These are phyloP conservation scores for Metarhizium brunneum DNA, from an alignment of 2,329 filamentous ascomycete genomes.

Conservation along the genomic window DNA sequence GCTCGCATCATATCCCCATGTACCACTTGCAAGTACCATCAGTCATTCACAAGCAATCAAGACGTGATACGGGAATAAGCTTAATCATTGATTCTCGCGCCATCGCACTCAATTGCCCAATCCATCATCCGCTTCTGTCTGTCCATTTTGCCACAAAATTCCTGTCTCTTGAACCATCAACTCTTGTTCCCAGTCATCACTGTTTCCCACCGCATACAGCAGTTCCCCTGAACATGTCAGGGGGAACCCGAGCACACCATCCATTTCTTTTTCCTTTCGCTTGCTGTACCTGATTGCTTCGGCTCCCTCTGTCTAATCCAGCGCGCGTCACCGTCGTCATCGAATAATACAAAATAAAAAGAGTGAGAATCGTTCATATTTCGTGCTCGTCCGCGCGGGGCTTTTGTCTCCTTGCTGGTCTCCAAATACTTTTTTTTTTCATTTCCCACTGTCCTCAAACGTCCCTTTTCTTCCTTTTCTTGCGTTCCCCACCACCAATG, in stretches of 20 bases:
- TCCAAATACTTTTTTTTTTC: constrained; percentile 12
- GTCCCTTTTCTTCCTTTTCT: constrained; percentile 10
- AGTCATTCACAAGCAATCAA: neutral
- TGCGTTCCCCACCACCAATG: constrained; percentile 21
- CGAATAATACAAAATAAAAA: neutral
- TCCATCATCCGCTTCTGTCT: constrained; percentile 17
- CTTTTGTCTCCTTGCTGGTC: constrained; percentile 5
- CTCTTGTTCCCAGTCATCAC: constrained; percentile 12
- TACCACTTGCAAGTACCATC: neutral
- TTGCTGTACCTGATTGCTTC: neutral
- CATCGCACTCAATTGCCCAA: constrained; percentile 19
- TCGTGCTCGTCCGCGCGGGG: constrained; percentile 5
- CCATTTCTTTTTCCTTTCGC: constrained; percentile 1
- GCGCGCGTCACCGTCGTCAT: neutral
- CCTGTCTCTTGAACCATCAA: constrained; percentile 10
- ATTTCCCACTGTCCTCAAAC: constrained; percentile 18
- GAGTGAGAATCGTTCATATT: neutral
- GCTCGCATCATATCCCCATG: neutral
- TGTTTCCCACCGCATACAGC: constrained; percentile 6
- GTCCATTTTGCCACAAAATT: constrained; percentile 11
- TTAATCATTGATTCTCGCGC: constrained; percentile 8
- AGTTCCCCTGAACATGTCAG: constrained; percentile 7
- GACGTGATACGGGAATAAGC: neutral
- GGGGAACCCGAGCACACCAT: neutral
- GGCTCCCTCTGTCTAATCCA: constrained; percentile 1